A percentile compares a stretch with the other conserved stretches of the same genome.
These are phyloP conservation scores for Arabis alpina DNA, from an alignment of 345 rosid genomes.

Conservation along the genomic window DNA sequence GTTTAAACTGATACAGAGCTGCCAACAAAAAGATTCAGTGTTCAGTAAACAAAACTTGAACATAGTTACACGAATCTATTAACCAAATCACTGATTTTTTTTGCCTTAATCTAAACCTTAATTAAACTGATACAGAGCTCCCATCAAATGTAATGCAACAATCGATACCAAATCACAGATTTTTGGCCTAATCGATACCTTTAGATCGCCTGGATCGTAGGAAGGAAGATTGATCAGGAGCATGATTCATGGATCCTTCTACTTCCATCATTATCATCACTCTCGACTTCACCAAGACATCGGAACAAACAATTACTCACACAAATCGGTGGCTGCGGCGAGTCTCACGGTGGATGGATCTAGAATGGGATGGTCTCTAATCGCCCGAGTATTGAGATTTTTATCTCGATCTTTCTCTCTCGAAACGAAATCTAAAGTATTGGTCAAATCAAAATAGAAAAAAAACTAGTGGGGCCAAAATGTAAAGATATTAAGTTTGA, in stretches of 20 bases:
- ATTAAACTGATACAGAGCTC: no score
- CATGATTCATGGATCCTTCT: slow-evolving; percentile 44
- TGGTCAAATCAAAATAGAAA: no score
- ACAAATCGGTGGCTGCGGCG: slow-evolving; percentile 14
- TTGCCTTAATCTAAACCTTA: no score
- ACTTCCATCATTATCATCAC: slow-evolving; percentile 49
- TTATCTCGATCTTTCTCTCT: no score
- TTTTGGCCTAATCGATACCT: slow-evolving; percentile 42
- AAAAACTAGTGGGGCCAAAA: no score
- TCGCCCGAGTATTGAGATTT: no score
- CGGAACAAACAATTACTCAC: not conserved
- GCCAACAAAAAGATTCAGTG: slow-evolving; percentile 1
- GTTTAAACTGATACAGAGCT: slow-evolving; percentile 68
- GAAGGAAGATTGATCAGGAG: slow-evolving; percentile 35
- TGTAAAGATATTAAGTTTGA: no score
- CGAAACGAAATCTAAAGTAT: no score
- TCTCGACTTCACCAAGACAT: slow-evolving; percentile 30
- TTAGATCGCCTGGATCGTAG: slow-evolving; percentile 45
- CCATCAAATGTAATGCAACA: no score
- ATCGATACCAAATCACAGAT: not conserved
- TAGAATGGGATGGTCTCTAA: slow-evolving; percentile 1
- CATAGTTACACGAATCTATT: not conserved
- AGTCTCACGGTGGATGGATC: slow-evolving; percentile 21
- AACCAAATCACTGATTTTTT: not conserved
- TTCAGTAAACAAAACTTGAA: not conserved